A percentile compares a stretch with the other conserved stretches of the same genome.
phyloP scores from a whole-genome alignment of 2,329 filamentous ascomycete genomes.

The Emmonsiellopsis sp. region DNA sequence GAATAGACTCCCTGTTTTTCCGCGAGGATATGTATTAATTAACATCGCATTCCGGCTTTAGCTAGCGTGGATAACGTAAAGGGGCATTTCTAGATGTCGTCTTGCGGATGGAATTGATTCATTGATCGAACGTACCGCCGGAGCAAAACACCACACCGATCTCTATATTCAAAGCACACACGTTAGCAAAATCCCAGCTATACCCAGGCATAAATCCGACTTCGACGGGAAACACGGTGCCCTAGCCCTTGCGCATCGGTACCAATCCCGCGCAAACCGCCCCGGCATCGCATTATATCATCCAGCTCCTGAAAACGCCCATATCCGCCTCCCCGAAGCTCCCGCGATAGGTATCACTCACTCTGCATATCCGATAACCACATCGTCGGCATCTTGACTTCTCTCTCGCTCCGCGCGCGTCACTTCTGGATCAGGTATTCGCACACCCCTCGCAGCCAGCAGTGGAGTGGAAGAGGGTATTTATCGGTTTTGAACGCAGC shows the following conservation, averaged over 20 bases:
- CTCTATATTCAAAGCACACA: conserved; percentile 47
- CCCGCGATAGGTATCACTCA: conserved; percentile 40
- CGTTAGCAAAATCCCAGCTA: background rate
- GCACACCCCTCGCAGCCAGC: too few relatives aligned
- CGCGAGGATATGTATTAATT: background rate
- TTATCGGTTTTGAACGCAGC: too few relatives aligned
- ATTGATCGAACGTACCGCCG: conserved; percentile 60
- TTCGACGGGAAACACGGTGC: too few relatives aligned
- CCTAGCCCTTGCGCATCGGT: too few relatives aligned
- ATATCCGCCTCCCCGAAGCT: background rate
- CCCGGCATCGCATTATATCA: background rate
- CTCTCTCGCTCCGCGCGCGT: background rate
- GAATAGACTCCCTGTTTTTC: conserved; percentile 71
- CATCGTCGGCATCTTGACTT: conserved; percentile 67
- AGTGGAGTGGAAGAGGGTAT: too few relatives aligned
- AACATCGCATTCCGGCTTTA: background rate
- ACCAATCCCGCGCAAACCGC: background rate
- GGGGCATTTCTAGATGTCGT: too few relatives aligned
- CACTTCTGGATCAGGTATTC: background rate
- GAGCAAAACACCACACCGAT: conserved; percentile 97
- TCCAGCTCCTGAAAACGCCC: background rate
- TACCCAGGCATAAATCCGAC: too few relatives aligned
- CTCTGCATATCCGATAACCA: conserved; percentile 95
- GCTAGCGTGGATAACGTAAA: too few relatives aligned
- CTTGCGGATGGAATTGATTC: too few relatives aligned